phyloP scores from a whole-genome alignment of 177 flowering plant species.

The Telopea speciosissima region DNA sequence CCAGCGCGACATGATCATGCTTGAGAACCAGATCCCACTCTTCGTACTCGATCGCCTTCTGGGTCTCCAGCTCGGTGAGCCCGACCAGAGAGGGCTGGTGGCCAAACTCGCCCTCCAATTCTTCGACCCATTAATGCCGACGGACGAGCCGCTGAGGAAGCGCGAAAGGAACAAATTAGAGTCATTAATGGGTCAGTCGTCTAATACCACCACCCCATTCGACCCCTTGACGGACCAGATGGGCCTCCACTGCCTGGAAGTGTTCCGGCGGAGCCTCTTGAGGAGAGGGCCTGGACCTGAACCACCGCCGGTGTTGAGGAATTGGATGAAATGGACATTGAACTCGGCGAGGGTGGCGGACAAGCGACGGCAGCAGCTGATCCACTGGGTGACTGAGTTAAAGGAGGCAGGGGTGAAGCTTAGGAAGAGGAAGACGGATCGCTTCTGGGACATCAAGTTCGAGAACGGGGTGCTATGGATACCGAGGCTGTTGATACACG shows the following conservation, averaged over 20 bases:
- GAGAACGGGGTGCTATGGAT: slow-evolving; percentile 18
- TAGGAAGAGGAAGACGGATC: slow-evolving; percentile 23
- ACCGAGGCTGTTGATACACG: slow-evolving; percentile 28
- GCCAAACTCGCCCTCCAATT: slow-evolving; percentile 52
- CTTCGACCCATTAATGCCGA: slow-evolving; percentile 75
- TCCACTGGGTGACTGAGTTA: slow-evolving; percentile 29
- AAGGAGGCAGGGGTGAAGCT: slow-evolving; percentile 28
- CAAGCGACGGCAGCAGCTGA: slow-evolving; percentile 28
- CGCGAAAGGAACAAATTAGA: slow-evolving; percentile 36
- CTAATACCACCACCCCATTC: slow-evolving; percentile 7
- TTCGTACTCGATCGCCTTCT: slow-evolving; percentile 41
- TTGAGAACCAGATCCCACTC: slow-evolving; percentile 79
- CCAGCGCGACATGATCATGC: slow-evolving; percentile 85
- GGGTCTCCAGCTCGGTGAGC: slow-evolving; percentile 48
- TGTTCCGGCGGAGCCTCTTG: slow-evolving; percentile 24
- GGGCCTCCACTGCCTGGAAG: slow-evolving; percentile 29
- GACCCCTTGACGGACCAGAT: slow-evolving; percentile 25
- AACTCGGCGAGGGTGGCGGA: slow-evolving; percentile 20
- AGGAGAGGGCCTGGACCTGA: slow-evolving; percentile 13
- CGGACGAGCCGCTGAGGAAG: slow-evolving; percentile 59
- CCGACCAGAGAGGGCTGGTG: slow-evolving; percentile 40
- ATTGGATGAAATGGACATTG: slow-evolving; percentile 17
- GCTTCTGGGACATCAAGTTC: slow-evolving; percentile 31
- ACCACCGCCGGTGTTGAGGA: slow-evolving; percentile 9
- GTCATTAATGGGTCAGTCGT: slow-evolving; percentile 23